A percentile compares a stretch with the other conserved stretches of the same genome.
These are phyloP conservation scores for Udeniomyces megalosporus DNA, from an alignment of 768 basidiomycete genomes.

Conservation along the genomic window DNA sequence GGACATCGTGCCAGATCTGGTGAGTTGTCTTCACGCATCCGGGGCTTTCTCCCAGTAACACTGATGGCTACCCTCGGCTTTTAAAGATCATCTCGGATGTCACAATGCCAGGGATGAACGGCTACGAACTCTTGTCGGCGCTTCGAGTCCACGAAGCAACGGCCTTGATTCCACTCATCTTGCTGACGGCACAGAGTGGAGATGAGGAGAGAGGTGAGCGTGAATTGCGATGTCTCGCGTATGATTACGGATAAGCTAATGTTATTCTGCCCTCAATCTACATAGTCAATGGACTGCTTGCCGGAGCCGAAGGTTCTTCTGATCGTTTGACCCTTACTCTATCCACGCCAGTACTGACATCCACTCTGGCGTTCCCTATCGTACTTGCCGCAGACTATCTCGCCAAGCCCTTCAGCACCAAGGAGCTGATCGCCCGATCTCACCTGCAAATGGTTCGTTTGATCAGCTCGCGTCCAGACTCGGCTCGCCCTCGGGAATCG, in stretches of 20 bases:
- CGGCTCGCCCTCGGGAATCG: too few species aligned
- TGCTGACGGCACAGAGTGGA: neutral
- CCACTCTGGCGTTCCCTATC: neutral
- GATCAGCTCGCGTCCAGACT: too few species aligned
- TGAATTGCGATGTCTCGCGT: too few species aligned
- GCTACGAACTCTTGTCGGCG: neutral
- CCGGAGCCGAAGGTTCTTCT: neutral
- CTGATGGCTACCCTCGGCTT: neutral
- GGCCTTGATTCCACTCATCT: neutral
- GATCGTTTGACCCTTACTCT: neutral
- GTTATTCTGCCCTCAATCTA: too few species aligned
- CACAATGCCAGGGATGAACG: neutral
- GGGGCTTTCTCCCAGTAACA: neutral
- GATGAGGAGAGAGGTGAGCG: neutral
- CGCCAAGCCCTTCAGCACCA: neutral
- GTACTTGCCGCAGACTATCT: neutral
- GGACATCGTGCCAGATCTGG: neutral
- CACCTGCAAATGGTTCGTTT: constrained; percentile 1
- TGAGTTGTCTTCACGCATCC: too few species aligned
- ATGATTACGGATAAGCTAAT: too few species aligned
- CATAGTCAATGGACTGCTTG: neutral
- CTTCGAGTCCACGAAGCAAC: neutral
- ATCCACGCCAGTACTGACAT: neutral
- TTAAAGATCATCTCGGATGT: neutral
- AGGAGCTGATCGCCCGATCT: neutral